Evolutionary conservation across 2,329 filamentous ascomycete species (phyloP).

Genomic region (Gnomoniopsis sp.): DNA sequence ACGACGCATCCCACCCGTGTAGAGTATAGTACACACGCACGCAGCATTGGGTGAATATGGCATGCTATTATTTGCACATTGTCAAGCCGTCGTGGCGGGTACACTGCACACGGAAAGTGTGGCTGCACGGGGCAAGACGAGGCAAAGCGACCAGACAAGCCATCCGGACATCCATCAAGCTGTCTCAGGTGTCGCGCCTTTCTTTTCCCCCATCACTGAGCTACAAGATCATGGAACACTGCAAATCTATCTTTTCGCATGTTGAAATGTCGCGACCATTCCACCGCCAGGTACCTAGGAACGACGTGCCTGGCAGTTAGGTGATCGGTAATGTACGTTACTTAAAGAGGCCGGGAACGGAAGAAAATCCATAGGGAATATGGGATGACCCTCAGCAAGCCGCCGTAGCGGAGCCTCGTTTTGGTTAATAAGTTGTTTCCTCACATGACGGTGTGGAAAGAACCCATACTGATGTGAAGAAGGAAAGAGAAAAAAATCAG

Average conservation of each 20-base stretch:
- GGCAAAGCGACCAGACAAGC: too few species aligned
- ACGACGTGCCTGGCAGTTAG: slow-evolving; percentile 41
- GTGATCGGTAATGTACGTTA: slow-evolving; percentile 35
- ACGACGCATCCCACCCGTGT: too few species aligned
- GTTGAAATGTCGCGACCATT: slow-evolving; percentile 43
- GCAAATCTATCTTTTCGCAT: background rate
- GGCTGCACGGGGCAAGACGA: too few species aligned
- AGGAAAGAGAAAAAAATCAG: slow-evolving; percentile 25
- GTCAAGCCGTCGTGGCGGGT: too few species aligned
- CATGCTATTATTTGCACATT: too few species aligned
- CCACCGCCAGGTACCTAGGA: slow-evolving; percentile 48
- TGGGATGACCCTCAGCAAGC: slow-evolving; percentile 52
- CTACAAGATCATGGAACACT: background rate
- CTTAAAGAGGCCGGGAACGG: slow-evolving; percentile 54
- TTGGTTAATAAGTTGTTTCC: slow-evolving; percentile 33
- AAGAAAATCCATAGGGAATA: slow-evolving; percentile 47
- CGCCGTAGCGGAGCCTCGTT: slow-evolving; percentile 50
- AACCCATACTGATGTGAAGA: slow-evolving; percentile 43
- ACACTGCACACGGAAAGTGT: too few species aligned
- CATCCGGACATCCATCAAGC: too few species aligned
- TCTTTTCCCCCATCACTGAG: background rate
- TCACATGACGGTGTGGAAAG: slow-evolving; percentile 50
- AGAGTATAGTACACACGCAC: too few species aligned
- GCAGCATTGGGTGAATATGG: too few species aligned
- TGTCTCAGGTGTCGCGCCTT: background rate